Conservation (phyloP, 306 rosid species). For the Inga laurina region DNA sequence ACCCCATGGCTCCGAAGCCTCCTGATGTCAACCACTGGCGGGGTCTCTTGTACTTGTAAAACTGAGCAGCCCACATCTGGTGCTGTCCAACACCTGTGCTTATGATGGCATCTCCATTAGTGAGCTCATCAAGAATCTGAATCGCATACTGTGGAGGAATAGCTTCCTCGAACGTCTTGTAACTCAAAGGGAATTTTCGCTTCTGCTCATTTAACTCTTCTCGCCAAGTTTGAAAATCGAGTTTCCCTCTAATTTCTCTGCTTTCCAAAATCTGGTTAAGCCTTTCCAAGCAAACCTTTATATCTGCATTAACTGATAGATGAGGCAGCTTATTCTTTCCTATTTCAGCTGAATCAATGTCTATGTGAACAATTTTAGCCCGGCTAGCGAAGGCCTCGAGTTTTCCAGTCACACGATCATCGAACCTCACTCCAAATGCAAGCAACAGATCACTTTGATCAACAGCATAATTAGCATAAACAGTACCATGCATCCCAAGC, state of each 20-base stretch:
- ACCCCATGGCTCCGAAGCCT: constrained; percentile 96
- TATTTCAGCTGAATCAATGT: constrained; percentile 88
- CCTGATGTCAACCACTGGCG: constrained; percentile 86
- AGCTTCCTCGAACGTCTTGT: constrained; percentile 63
- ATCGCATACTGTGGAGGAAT: constrained; percentile 89
- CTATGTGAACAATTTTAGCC: constrained; percentile 90
- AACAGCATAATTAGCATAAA: constrained; percentile 88
- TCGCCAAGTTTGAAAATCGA: constrained; percentile 69
- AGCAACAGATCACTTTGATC: constrained; percentile 77
- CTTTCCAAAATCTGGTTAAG: constrained; percentile 60
- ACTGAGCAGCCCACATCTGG: constrained; percentile 96
- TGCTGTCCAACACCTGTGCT: constrained; percentile 95
- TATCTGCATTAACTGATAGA: constrained; percentile 69
- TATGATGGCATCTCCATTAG: constrained; percentile 73
- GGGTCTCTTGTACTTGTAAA: constrained; percentile 72
- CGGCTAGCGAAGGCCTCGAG: constrained; percentile 85
- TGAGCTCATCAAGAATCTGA: constrained; percentile 81
- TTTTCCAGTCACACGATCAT: constrained; percentile 91
- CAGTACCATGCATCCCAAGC: constrained; percentile 96
- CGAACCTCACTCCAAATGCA: constrained; percentile 93
- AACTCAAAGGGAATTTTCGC: constrained; percentile 61
- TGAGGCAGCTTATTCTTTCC: constrained; percentile 97
- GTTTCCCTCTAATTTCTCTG: constrained; percentile 31
- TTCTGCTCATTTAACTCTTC: constrained; percentile 77
- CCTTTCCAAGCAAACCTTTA: constrained; percentile 71